Evolutionary conservation across 2,329 filamentous ascomycete species (phyloP).

Genomic region (Pestalotiopsis sp.): DNA sequence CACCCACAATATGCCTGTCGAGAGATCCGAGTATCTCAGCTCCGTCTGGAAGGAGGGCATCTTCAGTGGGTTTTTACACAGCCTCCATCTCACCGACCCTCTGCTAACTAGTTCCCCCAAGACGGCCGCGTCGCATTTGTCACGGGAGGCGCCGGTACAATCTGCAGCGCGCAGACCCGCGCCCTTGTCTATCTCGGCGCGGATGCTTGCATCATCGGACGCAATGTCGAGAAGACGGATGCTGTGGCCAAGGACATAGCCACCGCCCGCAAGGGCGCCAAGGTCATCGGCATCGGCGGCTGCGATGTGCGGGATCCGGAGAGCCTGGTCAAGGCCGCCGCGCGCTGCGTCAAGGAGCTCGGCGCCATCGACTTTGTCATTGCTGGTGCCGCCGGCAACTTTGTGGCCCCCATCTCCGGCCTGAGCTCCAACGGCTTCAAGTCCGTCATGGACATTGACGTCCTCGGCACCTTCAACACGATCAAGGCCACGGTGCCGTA

Average conservation of each 20-base stretch:
- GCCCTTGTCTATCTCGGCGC: slow-evolving; percentile 89
- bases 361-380: slow-evolving; percentile 92
- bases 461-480: slow-evolving; percentile 91
- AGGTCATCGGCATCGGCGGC: slow-evolving; percentile 83
- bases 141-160: slow-evolving; percentile 89
- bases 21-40: slow-evolving; percentile 76
- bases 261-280: slow-evolving; percentile 73
- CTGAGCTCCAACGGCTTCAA: slow-evolving; percentile 91
- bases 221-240: slow-evolving; percentile 87
- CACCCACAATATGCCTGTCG: slow-evolving; percentile 59
- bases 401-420: slow-evolving; percentile 80
- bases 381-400: slow-evolving; percentile 94
- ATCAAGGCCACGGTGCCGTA: slow-evolving; percentile 88
- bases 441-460: slow-evolving; percentile 93
- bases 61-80: slow-evolving; percentile 61
- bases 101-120: slow-evolving; percentile 33
- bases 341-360: slow-evolving; percentile 77
- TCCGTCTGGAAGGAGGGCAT: slow-evolving; percentile 84
- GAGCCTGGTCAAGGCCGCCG: slow-evolving; percentile 70
- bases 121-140: slow-evolving; percentile 90
- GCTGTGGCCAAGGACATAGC: slow-evolving; percentile 78
- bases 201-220: slow-evolving; percentile 90
- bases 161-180: slow-evolving; percentile 91
- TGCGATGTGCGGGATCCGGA: slow-evolving; percentile 74
- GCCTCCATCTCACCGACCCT: not conserved